Percentiles rank a stretch among this genome's conserved stretches.
phyloP scores from a whole-genome alignment of 139 green algal genomes.

The Gonium pectorale region DNA sequence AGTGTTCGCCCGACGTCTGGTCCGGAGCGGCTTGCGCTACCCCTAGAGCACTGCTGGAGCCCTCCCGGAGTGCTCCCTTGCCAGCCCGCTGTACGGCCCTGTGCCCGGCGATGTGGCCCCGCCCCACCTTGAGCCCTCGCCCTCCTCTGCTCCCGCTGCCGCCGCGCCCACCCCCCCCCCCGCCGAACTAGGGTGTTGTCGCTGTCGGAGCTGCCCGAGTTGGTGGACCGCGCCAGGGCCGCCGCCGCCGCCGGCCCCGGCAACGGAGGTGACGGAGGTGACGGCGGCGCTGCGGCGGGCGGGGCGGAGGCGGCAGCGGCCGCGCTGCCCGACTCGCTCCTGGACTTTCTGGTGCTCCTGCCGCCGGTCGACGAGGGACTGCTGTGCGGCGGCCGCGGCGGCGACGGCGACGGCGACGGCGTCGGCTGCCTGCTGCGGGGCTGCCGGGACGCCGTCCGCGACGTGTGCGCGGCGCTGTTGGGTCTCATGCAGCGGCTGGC shows the following conservation, averaged over 20 bases:
- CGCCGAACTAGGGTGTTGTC: conserved; percentile 2
- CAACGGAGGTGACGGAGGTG: background rate
- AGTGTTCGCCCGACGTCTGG: too few species aligned
- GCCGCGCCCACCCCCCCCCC: too few species aligned
- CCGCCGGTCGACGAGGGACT: conserved; percentile 23
- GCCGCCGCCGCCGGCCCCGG: too few species aligned
- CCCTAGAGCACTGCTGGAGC: too few species aligned
- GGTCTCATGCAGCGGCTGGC: conserved; percentile 10
- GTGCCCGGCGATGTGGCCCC: too few species aligned
- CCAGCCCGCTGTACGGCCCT: too few species aligned
- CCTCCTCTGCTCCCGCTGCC: too few species aligned
- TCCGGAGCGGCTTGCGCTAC: too few species aligned
- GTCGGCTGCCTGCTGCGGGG: background rate
- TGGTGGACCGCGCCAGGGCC: background rate
- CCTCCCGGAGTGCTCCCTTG: too few species aligned
- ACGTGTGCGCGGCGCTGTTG: conserved; percentile 29
- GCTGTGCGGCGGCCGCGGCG: background rate
- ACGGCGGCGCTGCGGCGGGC: background rate
- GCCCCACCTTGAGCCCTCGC: too few species aligned
- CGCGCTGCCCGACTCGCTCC: conserved; percentile 1
- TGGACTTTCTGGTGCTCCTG: conserved; percentile 24
- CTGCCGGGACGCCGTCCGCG: conserved; percentile 1
- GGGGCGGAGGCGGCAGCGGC: background rate
- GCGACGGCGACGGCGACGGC: background rate
- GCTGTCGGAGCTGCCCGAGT: background rate